These are phyloP conservation scores for Spongospora subterranea DNA, from an alignment of 208 protist species.

Conservation along the genomic window DNA sequence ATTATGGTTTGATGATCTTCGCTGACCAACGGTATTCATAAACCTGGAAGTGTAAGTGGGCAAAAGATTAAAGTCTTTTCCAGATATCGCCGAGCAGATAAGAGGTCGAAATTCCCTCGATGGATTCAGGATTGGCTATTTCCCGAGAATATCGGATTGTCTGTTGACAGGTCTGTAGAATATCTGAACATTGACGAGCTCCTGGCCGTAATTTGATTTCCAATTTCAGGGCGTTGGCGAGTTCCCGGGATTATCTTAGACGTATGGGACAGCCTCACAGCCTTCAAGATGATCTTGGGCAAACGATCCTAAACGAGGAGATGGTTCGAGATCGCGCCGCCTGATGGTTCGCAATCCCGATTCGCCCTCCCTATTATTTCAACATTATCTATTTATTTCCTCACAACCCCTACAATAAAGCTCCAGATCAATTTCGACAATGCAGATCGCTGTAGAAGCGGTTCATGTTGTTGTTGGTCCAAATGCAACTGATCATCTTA, in stretches of 20 bases:
- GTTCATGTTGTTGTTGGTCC: too few species aligned
- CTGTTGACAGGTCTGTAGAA: constrained; percentile 17
- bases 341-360: too few species aligned
- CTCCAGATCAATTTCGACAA: too few species aligned
- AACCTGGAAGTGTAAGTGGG: background rate
- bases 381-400: too few species aligned
- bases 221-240: background rate
- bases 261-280: constrained; percentile 54
- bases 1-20: constrained; percentile 99
- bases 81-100: constrained; percentile 92
- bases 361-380: too few species aligned
- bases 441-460: too few species aligned
- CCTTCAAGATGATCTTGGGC: constrained; percentile 40
- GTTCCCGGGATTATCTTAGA: background rate
- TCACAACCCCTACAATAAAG: too few species aligned
- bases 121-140: constrained; percentile 76
- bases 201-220: background rate
- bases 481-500: too few species aligned
- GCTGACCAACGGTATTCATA: constrained; percentile 83
- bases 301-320: constrained; percentile 49
- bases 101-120: constrained; percentile 82
- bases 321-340: background rate
- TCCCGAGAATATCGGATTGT: constrained; percentile 53
- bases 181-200: background rate
- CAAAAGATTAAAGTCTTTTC: background rate